phyloP scores from a whole-genome alignment of 2,329 filamentous ascomycete species.

The Curvularia sp. region DNA sequence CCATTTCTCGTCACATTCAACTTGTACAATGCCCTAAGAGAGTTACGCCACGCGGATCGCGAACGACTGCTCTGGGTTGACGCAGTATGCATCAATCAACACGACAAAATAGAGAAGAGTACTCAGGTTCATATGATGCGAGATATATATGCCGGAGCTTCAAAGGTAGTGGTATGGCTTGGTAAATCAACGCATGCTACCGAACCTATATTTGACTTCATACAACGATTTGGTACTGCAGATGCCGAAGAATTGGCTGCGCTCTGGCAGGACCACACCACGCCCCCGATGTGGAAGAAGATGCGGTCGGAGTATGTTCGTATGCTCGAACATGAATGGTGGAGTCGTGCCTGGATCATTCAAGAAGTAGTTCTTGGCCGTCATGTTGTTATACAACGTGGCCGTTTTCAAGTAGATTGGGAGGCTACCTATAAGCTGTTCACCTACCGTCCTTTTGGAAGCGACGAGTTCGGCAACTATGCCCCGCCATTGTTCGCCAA shows the following conservation, averaged over 20 bases:
- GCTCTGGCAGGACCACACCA: background rate
- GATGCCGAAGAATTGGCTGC: background rate
- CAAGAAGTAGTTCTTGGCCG: constrained; percentile 12
- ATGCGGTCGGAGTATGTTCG: background rate
- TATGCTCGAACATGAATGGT: constrained; percentile 18
- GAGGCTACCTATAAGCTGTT: constrained; percentile 3
- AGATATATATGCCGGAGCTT: constrained; percentile 15
- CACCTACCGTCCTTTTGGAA: background rate
- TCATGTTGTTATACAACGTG: constrained; percentile 13
- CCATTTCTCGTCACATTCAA: constrained; percentile 14
- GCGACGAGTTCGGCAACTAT: background rate
- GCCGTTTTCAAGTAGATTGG: constrained; percentile 6
- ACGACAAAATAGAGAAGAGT: constrained; percentile 10
- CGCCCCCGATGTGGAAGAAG: background rate
- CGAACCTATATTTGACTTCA: background rate
- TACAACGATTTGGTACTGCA: background rate
- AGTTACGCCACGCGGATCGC: constrained; percentile 1
- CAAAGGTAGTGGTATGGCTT: constrained; percentile 16
- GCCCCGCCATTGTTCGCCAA: background rate
- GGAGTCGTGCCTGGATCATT: constrained; percentile 14
- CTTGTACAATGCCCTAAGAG: constrained; percentile 12
- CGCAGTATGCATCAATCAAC: constrained; percentile 18
- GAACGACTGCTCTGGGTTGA: constrained; percentile 14
- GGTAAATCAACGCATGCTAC: constrained; percentile 9
- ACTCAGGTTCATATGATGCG: constrained; percentile 22